These are phyloP conservation scores for Mallotus japonicus DNA, from an alignment of 441 rosid genomes.

Conservation along the genomic window DNA sequence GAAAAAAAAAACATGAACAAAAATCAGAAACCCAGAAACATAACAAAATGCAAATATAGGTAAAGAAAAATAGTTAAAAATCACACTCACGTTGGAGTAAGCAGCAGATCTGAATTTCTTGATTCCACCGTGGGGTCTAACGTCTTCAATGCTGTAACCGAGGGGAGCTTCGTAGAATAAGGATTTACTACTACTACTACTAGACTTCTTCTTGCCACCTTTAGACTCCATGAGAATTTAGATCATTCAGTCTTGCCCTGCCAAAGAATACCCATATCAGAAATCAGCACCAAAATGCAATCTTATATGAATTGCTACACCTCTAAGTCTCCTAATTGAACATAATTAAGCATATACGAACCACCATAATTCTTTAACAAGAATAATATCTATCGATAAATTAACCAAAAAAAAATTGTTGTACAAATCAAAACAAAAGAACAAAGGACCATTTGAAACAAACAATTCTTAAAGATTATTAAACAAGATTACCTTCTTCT, in stretches of 20 bases:
- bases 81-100: slow-evolving; percentile 68
- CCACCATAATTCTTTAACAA: background rate
- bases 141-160: slow-evolving; percentile 82
- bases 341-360: too few relatives aligned
- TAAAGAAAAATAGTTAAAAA: background rate
- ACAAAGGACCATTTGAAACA: too few relatives aligned
- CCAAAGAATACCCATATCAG: background rate
- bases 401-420: too few relatives aligned
- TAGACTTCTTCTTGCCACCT: slow-evolving; percentile 64
- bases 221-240: slow-evolving; percentile 58
- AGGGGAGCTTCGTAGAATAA: slow-evolving; percentile 79
- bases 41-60: background rate
- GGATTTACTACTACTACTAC: slow-evolving; percentile 41
- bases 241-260: slow-evolving; percentile 43
- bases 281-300: background rate
- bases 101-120: slow-evolving; percentile 86
- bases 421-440: too few relatives aligned
- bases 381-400: too few relatives aligned
- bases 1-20: slow-evolving; percentile 3
- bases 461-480: too few relatives aligned
- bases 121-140: slow-evolving; percentile 78
- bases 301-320: too few relatives aligned
- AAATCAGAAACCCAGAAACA: background rate
- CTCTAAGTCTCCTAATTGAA: background rate
- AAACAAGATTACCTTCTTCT: too few relatives aligned